Conservation (phyloP, 495 filamentous ascomycete species). For the Daldinia loculata region DNA sequence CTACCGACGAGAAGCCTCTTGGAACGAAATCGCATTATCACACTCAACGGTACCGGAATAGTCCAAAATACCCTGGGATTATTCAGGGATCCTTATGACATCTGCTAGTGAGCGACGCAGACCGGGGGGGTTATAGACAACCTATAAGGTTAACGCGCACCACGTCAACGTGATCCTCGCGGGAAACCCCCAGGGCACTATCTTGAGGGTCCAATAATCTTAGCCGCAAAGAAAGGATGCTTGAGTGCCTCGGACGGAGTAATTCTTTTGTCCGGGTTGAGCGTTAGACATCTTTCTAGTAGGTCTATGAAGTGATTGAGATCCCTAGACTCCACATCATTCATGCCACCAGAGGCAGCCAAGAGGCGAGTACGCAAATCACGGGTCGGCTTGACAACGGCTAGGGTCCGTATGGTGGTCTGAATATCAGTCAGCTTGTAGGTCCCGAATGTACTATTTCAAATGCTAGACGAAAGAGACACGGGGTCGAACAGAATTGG, state of each 20-base stretch:
- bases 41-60: background rate
- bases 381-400: constrained; percentile 80
- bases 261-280: constrained; percentile 93
- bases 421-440: constrained; percentile 41
- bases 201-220: constrained; percentile 35
- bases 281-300: constrained; percentile 82
- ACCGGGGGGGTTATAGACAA: background rate
- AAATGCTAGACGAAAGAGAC: constrained; percentile 1
- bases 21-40: background rate
- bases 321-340: constrained; percentile 78
- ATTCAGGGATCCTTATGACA: constrained; percentile 1
- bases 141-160: background rate
- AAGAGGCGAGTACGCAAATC: constrained; percentile 82
- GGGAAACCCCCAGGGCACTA: constrained; percentile 17
- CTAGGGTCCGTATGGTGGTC: constrained; percentile 72
- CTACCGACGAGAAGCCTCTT: background rate
- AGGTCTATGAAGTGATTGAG: constrained; percentile 83
- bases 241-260: constrained; percentile 86
- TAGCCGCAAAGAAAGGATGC: constrained; percentile 74
- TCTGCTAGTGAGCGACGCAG: background rate
- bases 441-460: constrained; percentile 1
- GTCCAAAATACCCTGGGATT: constrained; percentile 3
- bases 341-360: constrained; percentile 76
- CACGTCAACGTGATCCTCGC: background rate
- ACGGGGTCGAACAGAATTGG: constrained; percentile 16